phyloP scores from a whole-genome alignment of 169 alveolate genomes.

The Besnoitia besnoiti region DNA sequence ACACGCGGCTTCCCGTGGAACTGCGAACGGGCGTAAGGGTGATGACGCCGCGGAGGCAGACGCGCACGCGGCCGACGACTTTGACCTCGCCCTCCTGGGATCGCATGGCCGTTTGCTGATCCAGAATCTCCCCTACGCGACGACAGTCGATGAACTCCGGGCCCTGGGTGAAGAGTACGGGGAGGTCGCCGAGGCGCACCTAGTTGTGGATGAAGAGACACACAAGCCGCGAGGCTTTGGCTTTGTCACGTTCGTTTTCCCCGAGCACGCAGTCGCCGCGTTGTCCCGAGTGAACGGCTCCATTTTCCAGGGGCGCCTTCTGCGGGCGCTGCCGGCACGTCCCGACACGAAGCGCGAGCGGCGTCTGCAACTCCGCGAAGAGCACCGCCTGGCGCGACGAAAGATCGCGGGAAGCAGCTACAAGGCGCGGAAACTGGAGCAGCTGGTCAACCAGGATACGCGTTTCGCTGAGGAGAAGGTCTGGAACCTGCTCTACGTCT shows the following conservation, averaged over 20 bases:
- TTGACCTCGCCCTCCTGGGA: constrained; percentile 49
- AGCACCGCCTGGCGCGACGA: background rate
- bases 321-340: constrained; percentile 34
- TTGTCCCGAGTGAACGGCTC: constrained; percentile 42
- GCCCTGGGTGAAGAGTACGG: constrained; percentile 63
- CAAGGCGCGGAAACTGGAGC: constrained; percentile 80
- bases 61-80: background rate
- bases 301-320: constrained; percentile 50
- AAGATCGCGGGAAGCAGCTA: constrained; percentile 62
- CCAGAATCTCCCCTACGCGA: constrained; percentile 89
- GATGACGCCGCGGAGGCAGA: background rate
- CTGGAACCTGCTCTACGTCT: constrained; percentile 96
- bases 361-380: constrained; percentile 27
- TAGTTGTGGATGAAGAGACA: constrained; percentile 52
- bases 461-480: constrained; percentile 85
- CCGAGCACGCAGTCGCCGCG: constrained; percentile 82
- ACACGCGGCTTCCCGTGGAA: background rate
- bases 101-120: constrained; percentile 82
- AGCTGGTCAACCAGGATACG: constrained; percentile 81
- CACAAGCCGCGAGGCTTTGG: constrained; percentile 77
- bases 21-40: background rate
- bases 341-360: constrained; percentile 35
- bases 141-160: constrained; percentile 88
- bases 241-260: constrained; percentile 79
- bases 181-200: constrained; percentile 47